Conservation (phyloP, 345 rosid genomes). For the Erysimum cheiranthoides region DNA sequence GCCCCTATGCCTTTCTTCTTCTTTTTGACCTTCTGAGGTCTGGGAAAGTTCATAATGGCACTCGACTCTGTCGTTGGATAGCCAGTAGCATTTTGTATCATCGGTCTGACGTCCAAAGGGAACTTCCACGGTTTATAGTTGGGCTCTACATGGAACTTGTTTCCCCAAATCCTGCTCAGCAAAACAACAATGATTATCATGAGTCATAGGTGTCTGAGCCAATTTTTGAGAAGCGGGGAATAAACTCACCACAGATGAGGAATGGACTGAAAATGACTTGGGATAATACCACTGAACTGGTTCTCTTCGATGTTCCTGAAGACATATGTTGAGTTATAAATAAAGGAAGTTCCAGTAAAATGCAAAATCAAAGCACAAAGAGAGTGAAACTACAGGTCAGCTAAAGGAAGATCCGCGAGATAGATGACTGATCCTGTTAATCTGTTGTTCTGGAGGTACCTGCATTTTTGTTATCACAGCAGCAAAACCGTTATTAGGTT, state of each 20-base stretch:
- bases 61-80: conserved; percentile 74
- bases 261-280: conserved; percentile 77
- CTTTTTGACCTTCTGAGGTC: conserved; percentile 43
- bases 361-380: conserved; percentile 25
- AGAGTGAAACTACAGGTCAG: conserved; percentile 64
- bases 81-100: conserved; percentile 55
- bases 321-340: conserved; percentile 40
- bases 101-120: conserved; percentile 60
- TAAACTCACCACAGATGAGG: conserved; percentile 73
- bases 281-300: conserved; percentile 85
- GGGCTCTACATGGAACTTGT: conserved; percentile 59
- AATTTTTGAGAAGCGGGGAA: conserved; percentile 5
- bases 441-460: conserved; percentile 82
- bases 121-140: conserved; percentile 78
- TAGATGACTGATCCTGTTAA: conserved; percentile 90
- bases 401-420: conserved; percentile 76
- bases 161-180: conserved; percentile 79
- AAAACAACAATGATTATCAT: conserved; percentile 25
- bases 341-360: conserved; percentile 34
- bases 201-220: conserved; percentile 10
- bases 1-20: conserved; percentile 62
- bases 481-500: not conserved
- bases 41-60: conserved; percentile 69
- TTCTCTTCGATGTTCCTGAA: conserved; percentile 83
- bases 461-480: conserved; percentile 46